These are phyloP conservation scores for Alternaria burnsii DNA, from an alignment of 2,329 filamentous ascomycete species.

Conservation along the genomic window DNA sequence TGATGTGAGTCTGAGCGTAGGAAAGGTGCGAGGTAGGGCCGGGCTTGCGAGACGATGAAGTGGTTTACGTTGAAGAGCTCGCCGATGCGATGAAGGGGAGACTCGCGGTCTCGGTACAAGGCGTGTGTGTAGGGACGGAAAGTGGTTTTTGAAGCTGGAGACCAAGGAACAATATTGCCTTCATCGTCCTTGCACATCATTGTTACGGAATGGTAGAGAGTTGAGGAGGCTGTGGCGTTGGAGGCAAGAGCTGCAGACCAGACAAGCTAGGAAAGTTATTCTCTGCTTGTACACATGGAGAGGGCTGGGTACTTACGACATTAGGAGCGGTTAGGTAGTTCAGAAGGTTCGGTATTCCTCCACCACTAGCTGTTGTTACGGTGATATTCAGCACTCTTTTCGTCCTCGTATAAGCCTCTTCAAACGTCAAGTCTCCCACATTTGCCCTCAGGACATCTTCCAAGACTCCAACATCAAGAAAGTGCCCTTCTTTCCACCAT, in stretches of 20 bases:
- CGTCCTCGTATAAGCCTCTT: slow-evolving; percentile 87
- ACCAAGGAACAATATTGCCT: slow-evolving; percentile 78
- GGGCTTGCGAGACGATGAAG: slow-evolving; percentile 91
- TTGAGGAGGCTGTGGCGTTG: slow-evolving; percentile 72
- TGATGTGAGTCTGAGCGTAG: slow-evolving; percentile 82
- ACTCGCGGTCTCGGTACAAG: slow-evolving; percentile 71
- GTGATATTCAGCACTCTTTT: slow-evolving; percentile 93
- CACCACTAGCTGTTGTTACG: slow-evolving; percentile 76
- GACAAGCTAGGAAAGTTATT: slow-evolving; percentile 66
- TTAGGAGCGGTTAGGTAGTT: slow-evolving; percentile 95
- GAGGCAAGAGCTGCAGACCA: slow-evolving; percentile 82
- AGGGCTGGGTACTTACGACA: slow-evolving; percentile 68
- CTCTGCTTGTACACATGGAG: background rate
- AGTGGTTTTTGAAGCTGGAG: slow-evolving; percentile 65
- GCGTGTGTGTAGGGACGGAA: slow-evolving; percentile 73
- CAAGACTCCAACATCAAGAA: slow-evolving; percentile 81
- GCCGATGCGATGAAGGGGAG: slow-evolving; percentile 74
- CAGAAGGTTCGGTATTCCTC: slow-evolving; percentile 81
- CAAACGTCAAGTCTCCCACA: slow-evolving; percentile 88
- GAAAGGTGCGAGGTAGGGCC: slow-evolving; percentile 89
- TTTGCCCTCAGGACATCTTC: slow-evolving; percentile 86
- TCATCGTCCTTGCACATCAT: slow-evolving; percentile 81
- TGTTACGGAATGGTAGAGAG: slow-evolving; percentile 71
- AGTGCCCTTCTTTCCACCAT: slow-evolving; percentile 79
- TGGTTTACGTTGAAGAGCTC: slow-evolving; percentile 94